A percentile compares a stretch with the other conserved stretches of the same genome.
Evolutionary conservation across 2,329 filamentous ascomycete species (phyloP).

Genomic region (Fusarium sublunatum): DNA sequence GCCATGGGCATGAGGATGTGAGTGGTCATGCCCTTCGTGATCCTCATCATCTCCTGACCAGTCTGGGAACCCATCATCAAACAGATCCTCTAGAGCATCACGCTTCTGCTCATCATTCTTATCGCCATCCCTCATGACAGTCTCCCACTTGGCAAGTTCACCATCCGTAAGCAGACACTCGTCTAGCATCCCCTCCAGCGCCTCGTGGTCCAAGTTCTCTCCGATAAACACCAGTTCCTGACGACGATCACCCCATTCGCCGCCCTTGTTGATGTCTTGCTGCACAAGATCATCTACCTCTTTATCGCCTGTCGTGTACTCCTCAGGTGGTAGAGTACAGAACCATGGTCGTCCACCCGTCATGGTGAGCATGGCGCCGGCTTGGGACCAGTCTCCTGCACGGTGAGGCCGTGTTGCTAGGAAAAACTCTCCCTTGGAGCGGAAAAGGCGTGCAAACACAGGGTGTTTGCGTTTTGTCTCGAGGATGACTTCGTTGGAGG

Average conservation of each 20-base stretch:
- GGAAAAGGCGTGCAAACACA: constrained; percentile 66
- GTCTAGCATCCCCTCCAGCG: constrained; percentile 66
- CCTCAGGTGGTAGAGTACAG: constrained; percentile 65
- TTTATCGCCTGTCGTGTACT: constrained; percentile 60
- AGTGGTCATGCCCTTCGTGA: constrained; percentile 45
- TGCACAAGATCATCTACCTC: constrained; percentile 61
- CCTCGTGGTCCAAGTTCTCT: constrained; percentile 66
- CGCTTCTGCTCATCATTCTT: constrained; percentile 54
- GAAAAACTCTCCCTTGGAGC: constrained; percentile 72
- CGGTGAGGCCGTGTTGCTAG: constrained; percentile 67
- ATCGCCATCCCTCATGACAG: constrained; percentile 59
- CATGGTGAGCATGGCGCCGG: constrained; percentile 72
- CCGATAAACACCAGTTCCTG: constrained; percentile 82
- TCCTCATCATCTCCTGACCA: constrained; percentile 59
- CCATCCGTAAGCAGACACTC: constrained; percentile 69
- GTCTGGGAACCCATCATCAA: constrained; percentile 69
- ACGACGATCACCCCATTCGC: constrained; percentile 75
- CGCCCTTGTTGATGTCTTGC: constrained; percentile 63
- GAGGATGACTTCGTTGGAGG: constrained; percentile 59
- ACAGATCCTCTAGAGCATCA: constrained; percentile 60
- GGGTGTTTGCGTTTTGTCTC: constrained; percentile 66
- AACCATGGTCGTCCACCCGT: constrained; percentile 68
- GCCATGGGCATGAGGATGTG: not conserved
- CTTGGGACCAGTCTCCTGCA: constrained; percentile 71
- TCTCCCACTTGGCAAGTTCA: constrained; percentile 67